These are phyloP conservation scores for Hamigera avellanea DNA, from an alignment of 495 filamentous ascomycete species.

Conservation along the genomic window DNA sequence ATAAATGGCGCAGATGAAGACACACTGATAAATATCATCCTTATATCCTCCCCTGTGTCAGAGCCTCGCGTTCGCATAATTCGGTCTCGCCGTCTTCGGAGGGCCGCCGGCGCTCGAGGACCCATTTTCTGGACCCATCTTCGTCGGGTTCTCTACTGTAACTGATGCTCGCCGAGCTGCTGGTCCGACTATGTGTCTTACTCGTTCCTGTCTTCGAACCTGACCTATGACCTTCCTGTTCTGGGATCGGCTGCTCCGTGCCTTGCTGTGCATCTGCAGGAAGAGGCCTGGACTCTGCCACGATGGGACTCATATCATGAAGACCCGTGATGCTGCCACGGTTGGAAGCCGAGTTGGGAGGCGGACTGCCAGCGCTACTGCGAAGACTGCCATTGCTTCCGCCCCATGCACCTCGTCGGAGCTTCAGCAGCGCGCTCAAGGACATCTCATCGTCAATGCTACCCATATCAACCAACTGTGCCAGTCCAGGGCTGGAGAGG, in stretches of 20 bases:
- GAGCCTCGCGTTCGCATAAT: slow-evolving; percentile 24
- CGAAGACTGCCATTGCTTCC: slow-evolving; percentile 64
- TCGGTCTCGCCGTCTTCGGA: slow-evolving; percentile 41
- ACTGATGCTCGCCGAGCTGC: slow-evolving; percentile 43
- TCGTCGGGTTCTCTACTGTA: slow-evolving; percentile 40
- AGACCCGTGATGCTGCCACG: slow-evolving; percentile 17
- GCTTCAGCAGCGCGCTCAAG: slow-evolving; percentile 56
- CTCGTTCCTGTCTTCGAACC: too few species aligned
- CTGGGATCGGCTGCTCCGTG: too few species aligned
- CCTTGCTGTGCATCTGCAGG: too few species aligned
- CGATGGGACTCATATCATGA: too few species aligned
- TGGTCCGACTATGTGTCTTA: slow-evolving; percentile 13
- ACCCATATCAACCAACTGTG: slow-evolving; percentile 61
- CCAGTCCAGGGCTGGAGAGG: slow-evolving; percentile 48
- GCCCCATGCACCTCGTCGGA: slow-evolving; percentile 68
- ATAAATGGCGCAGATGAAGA: too few species aligned
- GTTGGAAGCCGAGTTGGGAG: slow-evolving; percentile 20
- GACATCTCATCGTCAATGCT: slow-evolving; percentile 59
- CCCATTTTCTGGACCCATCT: slow-evolving; percentile 38
- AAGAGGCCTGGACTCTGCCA: too few species aligned
- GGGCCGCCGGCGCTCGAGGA: slow-evolving; percentile 43
- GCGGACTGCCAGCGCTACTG: slow-evolving; percentile 52
- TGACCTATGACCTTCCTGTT: too few species aligned
- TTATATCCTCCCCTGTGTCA: slow-evolving; percentile 24
- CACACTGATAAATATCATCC: too few species aligned